Conservation (phyloP, 306 rosid species). For the Cucurbita maxima region DNA sequence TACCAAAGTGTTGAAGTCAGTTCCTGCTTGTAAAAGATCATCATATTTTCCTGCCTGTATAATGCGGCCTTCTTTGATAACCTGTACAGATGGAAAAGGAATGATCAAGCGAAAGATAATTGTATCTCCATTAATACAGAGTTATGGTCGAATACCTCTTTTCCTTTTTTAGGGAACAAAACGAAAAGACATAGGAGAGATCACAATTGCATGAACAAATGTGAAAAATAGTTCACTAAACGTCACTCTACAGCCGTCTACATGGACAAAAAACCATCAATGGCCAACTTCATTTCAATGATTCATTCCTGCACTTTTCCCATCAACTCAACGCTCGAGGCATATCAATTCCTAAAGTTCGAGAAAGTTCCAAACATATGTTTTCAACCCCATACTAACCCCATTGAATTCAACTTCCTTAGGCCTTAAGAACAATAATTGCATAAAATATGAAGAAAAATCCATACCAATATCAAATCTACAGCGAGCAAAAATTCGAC, state of each 20-base stretch:
- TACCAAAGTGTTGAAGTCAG: conserved; percentile 82
- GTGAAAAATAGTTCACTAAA: not conserved
- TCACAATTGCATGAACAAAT: not conserved
- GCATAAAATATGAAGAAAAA: conserved; percentile 10
- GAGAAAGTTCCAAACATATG: not conserved
- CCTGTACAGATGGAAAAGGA: conserved; percentile 35
- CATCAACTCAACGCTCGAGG: not conserved
- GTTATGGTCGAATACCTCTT: not conserved
- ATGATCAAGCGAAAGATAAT: not conserved
- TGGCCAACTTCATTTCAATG: not conserved
- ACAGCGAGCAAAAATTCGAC: conserved; percentile 93
- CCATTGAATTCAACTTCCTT: not conserved
- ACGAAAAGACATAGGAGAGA: not conserved
- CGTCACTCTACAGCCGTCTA: not conserved
- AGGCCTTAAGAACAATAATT: conserved; percentile 6
- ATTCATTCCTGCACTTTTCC: not conserved
- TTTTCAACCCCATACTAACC: not conserved
- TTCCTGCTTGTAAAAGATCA: conserved; percentile 90
- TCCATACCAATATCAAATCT: conserved; percentile 84
- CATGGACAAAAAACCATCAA: not conserved
- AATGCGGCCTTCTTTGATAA: conserved; percentile 75
- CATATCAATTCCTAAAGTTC: not conserved
- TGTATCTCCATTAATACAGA: not conserved
- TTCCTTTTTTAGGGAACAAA: not conserved
- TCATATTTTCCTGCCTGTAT: conserved; percentile 95